Percentiles rank a stretch among this genome's conserved stretches.
Evolutionary conservation across 176 grass and related monocot genomes (phyloP).

Genomic region (Miscanthus lutarioriparius): DNA sequence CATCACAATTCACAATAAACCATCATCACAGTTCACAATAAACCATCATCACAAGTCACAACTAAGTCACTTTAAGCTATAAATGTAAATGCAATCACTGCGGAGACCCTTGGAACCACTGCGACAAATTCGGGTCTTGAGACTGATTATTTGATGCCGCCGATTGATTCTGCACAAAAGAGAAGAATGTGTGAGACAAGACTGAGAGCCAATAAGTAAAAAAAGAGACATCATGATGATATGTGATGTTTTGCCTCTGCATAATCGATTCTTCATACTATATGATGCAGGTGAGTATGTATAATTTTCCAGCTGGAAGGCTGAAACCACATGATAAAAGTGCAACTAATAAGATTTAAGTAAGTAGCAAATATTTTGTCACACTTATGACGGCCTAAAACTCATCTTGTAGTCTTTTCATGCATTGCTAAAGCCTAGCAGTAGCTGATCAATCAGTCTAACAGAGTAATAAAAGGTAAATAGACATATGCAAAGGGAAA

Average conservation of each 20-base stretch:
- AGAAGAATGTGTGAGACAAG: too few relatives aligned
- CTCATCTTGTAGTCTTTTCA: background rate
- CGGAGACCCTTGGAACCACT: too few relatives aligned
- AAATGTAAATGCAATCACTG: too few relatives aligned
- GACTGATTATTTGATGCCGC: too few relatives aligned
- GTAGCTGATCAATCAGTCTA: background rate
- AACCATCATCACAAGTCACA: too few relatives aligned
- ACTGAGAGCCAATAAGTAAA: too few relatives aligned
- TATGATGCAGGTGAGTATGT: background rate
- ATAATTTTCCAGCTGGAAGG: background rate
- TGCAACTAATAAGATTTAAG: constrained; percentile 9
- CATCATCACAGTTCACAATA: too few relatives aligned
- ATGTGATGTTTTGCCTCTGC: background rate
- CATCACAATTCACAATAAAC: too few relatives aligned
- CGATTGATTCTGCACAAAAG: too few relatives aligned
- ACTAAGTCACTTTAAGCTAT: too few relatives aligned
- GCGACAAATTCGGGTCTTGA: too few relatives aligned
- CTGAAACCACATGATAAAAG: background rate
- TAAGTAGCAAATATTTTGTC: background rate
- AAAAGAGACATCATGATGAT: background rate
- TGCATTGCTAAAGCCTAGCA: background rate
- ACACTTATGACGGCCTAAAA: background rate
- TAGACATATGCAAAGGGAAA: background rate
- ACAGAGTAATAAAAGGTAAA: constrained; percentile 1
- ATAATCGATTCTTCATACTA: background rate